Base-by-base conservation (phyloP, 768 basidiomycete species). In the Candolleomyces eurysporus region DNA sequence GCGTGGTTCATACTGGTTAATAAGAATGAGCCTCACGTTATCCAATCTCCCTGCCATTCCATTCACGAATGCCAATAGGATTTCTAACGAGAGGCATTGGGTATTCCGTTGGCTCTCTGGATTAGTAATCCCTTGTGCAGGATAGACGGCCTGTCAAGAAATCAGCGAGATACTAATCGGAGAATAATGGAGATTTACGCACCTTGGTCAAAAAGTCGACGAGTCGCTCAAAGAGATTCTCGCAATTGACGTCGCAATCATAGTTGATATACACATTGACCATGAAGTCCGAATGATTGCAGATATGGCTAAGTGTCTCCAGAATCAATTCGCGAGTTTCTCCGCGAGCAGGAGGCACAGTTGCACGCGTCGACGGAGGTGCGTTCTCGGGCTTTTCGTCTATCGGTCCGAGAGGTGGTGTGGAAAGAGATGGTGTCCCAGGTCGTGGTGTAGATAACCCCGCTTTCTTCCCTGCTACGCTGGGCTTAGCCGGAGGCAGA, bases 191-290 rank as follows among this genome's bases (percentile, higher is more conserved):
- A 17, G 26, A 14, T n/a, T 19, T n/a, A 50, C 79, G 60, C 66
- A 94, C 94, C 80, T 92, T 90, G 7, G 93, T 92, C 64, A 94
- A 75, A 72, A 98, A 97, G 26, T 89, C 91, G 61, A 96, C 78
- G 21, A 98, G 76, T 16, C 92, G 82, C 71, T 98, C 96, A 66
- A 96, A 96, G 59, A 98, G 75, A 72, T 98, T 96, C 77, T 98
- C 97, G 72, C 93, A 94, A 69, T 98, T 96, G 65, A 91, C 87
- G 68, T 97, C 94, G 69, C 95, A 98, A 71, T 99, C 97, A 73
- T 98, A 99, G 72, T 98, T 99, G 58, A 87, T 83, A 77, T 94
- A 99, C 14, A 97, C 78, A 68, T 98, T 94, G 50, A 96, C 92
- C 91, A 97, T 94, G 77, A 96, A 96, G 69, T 89, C 92, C 2